Evolutionary conservation across 345 rosid species (phyloP).

Genomic region (Corchorus capsularis): DNA sequence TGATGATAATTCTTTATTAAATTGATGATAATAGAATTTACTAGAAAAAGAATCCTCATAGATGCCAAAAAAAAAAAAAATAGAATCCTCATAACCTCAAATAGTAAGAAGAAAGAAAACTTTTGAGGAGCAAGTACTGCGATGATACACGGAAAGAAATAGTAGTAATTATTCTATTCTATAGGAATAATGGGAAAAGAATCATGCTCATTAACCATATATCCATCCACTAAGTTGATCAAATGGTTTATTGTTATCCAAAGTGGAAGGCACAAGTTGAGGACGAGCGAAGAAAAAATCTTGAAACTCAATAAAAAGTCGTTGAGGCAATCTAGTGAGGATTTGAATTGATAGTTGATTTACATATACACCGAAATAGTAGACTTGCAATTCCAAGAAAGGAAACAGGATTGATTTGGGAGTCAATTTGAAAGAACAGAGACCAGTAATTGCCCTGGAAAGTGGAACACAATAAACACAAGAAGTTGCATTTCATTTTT

Average conservation of each 20-base stretch:
- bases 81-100: too few relatives aligned
- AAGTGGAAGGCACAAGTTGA: neutral
- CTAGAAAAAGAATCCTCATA: too few relatives aligned
- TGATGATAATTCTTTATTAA: too few relatives aligned
- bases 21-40: too few relatives aligned
- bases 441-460: conserved; percentile 2
- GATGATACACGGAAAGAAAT: too few relatives aligned
- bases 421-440: neutral
- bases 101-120: too few relatives aligned
- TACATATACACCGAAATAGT: neutral
- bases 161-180: too few relatives aligned
- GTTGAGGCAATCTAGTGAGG: neutral
- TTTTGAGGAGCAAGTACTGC: too few relatives aligned
- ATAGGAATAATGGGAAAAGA: too few relatives aligned
- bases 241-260: neutral
- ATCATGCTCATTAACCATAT: neutral
- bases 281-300: neutral
- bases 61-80: too few relatives aligned
- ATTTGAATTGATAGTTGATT: conserved; percentile 3
- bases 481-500: neutral
- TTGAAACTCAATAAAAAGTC: neutral
- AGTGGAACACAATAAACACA: conserved; percentile 5
- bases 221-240: neutral
- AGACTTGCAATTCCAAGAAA: neutral
- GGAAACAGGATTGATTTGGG: neutral